phyloP scores from a whole-genome alignment of 2,329 filamentous ascomycete species.

The Diplodia seriata region DNA sequence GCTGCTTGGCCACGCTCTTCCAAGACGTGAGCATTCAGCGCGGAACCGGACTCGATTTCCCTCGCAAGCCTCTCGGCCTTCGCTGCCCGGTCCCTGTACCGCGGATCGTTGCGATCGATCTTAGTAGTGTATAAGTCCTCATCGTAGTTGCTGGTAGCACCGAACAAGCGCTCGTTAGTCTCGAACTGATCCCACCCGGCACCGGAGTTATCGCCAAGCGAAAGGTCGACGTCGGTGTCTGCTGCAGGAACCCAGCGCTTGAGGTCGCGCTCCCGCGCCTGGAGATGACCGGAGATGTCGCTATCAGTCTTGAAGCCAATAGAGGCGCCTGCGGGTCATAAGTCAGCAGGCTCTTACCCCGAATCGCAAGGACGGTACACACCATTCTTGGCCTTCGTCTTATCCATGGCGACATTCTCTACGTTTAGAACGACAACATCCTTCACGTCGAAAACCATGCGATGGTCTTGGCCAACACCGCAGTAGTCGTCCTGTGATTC shows the following conservation, averaged over 20 bases:
- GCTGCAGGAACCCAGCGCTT: conserved; percentile 80
- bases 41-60: conserved; percentile 81
- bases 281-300: conserved; percentile 80
- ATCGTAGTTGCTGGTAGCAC: conserved; percentile 87
- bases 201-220: conserved; percentile 65
- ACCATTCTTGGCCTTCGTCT: conserved; percentile 66
- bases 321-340: conserved; percentile 62
- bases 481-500: conserved; percentile 53
- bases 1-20: conserved; percentile 81
- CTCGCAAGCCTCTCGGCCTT: conserved; percentile 85
- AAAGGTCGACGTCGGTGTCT: conserved; percentile 68
- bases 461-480: conserved; percentile 56
- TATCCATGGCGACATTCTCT: conserved; percentile 60
- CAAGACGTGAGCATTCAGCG: conserved; percentile 81
- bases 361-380: conserved; percentile 37
- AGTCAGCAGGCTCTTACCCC: conserved; percentile 1
- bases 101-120: conserved; percentile 83
- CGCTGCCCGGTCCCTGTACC: conserved; percentile 78
- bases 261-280: conserved; percentile 74
- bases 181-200: conserved; percentile 90
- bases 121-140: conserved; percentile 93
- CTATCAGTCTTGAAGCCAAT: conserved; percentile 82
- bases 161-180: conserved; percentile 85
- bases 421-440: conserved; percentile 65
- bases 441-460: conserved; percentile 67